A percentile compares a stretch with the other conserved stretches of the same genome.
Conservation (phyloP, 306 rosid species). For the Cicer pinnatifidum region DNA sequence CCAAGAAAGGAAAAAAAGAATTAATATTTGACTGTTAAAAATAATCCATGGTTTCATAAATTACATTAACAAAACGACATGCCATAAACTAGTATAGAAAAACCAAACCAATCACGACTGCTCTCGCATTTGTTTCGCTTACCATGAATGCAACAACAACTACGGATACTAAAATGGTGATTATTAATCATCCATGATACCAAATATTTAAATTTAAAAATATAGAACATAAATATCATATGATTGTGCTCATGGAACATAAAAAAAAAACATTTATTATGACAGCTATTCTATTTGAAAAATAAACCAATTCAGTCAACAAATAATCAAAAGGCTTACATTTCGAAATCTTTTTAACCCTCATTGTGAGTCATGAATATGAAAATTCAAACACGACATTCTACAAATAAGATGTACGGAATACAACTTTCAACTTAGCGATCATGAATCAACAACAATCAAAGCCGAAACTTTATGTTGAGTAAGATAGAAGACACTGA, state of each 20-base stretch:
- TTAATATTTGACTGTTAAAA: constrained; percentile 14
- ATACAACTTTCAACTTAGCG: constrained; percentile 2
- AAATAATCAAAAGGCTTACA: constrained; percentile 25
- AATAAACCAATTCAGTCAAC: constrained; percentile 33
- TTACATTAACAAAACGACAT: constrained; percentile 28
- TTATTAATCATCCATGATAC: neutral
- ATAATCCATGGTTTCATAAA: constrained; percentile 2
- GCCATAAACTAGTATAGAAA: constrained; percentile 19
- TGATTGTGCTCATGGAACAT: constrained; percentile 3
- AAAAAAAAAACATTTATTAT: constrained; percentile 15
- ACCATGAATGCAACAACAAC: constrained; percentile 27
- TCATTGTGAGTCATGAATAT: constrained; percentile 14
- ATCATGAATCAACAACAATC: constrained; percentile 28
- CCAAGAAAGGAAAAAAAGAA: constrained; percentile 13
- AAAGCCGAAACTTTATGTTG: neutral
- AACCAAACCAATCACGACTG: constrained; percentile 23
- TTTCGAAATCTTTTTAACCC: neutral
- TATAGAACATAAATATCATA: neutral
- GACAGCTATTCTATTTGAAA: neutral
- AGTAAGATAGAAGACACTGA: neutral
- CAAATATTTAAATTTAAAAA: constrained; percentile 19
- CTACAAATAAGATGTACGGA: neutral
- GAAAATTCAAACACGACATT: constrained; percentile 8
- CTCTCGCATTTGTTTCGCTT: constrained; percentile 32
- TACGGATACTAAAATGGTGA: constrained; percentile 29